phyloP scores from a whole-genome alignment of 306 rosid genomes.

The Quercus engelmannii region DNA sequence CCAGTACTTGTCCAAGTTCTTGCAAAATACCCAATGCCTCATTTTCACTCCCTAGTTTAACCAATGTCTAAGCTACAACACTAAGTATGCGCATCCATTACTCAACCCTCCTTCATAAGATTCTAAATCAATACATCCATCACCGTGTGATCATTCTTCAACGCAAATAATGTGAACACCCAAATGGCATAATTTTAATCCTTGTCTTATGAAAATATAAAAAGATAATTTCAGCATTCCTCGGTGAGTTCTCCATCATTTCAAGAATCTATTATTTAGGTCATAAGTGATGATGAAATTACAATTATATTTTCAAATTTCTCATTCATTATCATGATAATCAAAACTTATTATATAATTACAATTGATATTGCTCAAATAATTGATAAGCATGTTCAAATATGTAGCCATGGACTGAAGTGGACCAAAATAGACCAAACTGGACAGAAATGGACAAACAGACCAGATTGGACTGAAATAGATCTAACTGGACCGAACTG shows the following conservation, averaged over 20 bases:
- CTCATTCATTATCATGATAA: too few relatives aligned
- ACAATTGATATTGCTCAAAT: too few relatives aligned
- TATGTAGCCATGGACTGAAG: too few relatives aligned
- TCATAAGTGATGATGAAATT: slow-evolving; percentile 45
- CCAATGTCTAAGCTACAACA: slow-evolving; percentile 54
- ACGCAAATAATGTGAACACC: slow-evolving; percentile 34
- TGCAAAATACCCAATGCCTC: slow-evolving; percentile 76
- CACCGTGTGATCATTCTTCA: slow-evolving; percentile 62
- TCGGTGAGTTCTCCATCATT: slow-evolving; percentile 55
- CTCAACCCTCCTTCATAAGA: slow-evolving; percentile 56
- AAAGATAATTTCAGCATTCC: slow-evolving; percentile 66
- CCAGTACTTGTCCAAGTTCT: slow-evolving; percentile 59
- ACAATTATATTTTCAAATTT: too few relatives aligned
- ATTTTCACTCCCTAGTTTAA: slow-evolving; percentile 65
- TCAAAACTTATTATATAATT: too few relatives aligned
- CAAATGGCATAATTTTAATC: slow-evolving; percentile 63
- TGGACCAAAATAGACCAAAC: too few relatives aligned
- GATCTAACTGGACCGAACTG: too few relatives aligned
- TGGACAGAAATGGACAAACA: accelerated
- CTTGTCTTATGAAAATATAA: slow-evolving; percentile 64
- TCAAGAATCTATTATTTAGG: slow-evolving; percentile 57
- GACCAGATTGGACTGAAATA: too few relatives aligned
- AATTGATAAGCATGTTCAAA: too few relatives aligned
- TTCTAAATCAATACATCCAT: slow-evolving; percentile 58
- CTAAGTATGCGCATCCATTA: slow-evolving; percentile 40